These are phyloP conservation scores for Entamoeba invadens DNA, from an alignment of 208 protist genomes.

Conservation along the genomic window DNA sequence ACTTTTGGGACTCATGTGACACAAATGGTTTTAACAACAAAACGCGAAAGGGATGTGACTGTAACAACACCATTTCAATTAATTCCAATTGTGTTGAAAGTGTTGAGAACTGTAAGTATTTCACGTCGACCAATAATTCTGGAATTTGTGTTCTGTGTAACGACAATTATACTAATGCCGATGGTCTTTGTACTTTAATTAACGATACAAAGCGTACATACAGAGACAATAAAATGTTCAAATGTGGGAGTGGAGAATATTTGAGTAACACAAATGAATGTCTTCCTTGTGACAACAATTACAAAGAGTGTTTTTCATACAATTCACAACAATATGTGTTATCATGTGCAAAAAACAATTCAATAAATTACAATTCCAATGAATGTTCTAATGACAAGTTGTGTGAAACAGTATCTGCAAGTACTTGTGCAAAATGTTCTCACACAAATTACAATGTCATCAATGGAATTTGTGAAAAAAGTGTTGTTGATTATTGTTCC, in stretches of 20 bases:
- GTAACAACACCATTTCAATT: no score
- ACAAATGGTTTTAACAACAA: no score
- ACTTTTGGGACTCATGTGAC: no score
- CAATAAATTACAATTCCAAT: background rate
- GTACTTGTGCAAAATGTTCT: background rate
- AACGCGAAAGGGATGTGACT: no score
- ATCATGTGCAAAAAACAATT: background rate
- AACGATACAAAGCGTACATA: background rate
- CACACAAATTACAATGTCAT: background rate
- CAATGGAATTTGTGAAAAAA: background rate
- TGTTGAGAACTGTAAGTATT: background rate
- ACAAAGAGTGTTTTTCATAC: background rate
- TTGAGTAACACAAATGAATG: background rate
- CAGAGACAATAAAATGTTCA: background rate
- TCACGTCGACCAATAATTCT: background rate
- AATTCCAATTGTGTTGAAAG: background rate
- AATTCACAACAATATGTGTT: background rate
- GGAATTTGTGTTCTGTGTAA: background rate
- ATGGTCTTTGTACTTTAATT: background rate
- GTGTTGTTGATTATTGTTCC: background rate
- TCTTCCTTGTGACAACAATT: background rate
- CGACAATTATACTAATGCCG: background rate
- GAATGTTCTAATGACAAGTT: background rate
- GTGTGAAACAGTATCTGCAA: background rate
- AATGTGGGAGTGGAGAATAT: background rate